A percentile compares a stretch with the other conserved stretches of the same genome.
Evolutionary conservation across 441 rosid species (phyloP).

Genomic region (Croton setiger): DNA sequence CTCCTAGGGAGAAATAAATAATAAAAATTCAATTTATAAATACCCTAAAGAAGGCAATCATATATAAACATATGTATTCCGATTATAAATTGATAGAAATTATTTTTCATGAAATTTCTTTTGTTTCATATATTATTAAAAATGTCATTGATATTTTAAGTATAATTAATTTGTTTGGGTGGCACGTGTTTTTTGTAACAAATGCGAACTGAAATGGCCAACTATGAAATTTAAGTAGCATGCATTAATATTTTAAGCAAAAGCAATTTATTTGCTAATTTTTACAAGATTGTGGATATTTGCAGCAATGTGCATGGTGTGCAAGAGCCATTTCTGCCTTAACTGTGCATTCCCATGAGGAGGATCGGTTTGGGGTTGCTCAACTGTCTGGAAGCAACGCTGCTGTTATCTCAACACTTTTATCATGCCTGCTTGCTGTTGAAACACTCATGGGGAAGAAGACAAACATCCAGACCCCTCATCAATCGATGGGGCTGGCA

Average conservation of each 20-base stretch:
- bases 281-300: neutral
- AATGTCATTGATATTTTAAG: neutral
- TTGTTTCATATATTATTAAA: neutral
- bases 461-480: constrained; percentile 55
- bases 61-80: neutral
- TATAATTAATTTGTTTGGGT: neutral
- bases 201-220: neutral
- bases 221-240: neutral
- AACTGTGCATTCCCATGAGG: constrained; percentile 65
- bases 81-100: neutral
- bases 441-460: constrained; percentile 88
- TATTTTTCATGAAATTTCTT: neutral
- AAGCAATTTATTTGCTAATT: neutral
- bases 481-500: constrained; percentile 60
- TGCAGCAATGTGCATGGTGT: constrained; percentile 81
- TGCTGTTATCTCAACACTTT: constrained; percentile 62
- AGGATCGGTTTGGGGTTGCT: constrained; percentile 90
- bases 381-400: constrained; percentile 86
- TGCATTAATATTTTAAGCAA: neutral
- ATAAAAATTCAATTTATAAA: neutral
- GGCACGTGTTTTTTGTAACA: neutral
- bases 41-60: neutral
- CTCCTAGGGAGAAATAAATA: neutral
- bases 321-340: constrained; percentile 60
- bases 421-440: constrained; percentile 72